Base-by-base conservation (phyloP, 768 basidiomycete genomes). In the Amanita subjunquillea region DNA sequence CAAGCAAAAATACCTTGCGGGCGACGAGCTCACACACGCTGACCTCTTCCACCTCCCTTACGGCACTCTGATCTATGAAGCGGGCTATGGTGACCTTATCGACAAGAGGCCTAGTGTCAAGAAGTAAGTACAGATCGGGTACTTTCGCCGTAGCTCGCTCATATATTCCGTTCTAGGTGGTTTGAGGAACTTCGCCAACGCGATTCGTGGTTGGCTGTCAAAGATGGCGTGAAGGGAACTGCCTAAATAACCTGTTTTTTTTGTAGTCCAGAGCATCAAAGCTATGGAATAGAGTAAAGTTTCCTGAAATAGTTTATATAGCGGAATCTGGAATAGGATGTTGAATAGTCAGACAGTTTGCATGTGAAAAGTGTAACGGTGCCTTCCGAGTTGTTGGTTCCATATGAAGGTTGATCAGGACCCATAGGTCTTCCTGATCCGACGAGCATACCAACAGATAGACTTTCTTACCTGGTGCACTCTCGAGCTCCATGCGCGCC, bases 11-110 rank as follows among this genome's bases (percentile, higher is more conserved):
- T 83, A 79, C 62, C 60, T 83, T 30, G 79, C 73, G 15, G 81
- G 81, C 0, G 68, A 83, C 58, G 78, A 63, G 10, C 17, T 84
- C 47, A 80, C 79, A 4, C 65, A 83, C 1, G 79, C 76, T 2
- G 83, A 84, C 58, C 67, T 84, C 8, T 75, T 74, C 62, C 80
- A 82, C 60, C 59, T 83, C 32, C 73, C 80, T 0, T 74, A 72
- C 48, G 66, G 59, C 0, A 23, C 48, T 2, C 4, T 60, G 44
- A 54, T 70, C 27, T 52, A 39, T n/a, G 12, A 8, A 1, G 54
- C 57, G 0, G 70, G 69, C 1, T 53, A 57, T 42, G 57, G 65
- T 12, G 54, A 69, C 9, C 54, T 78, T 20, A 60, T 48, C 13
- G 34, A 60, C 25, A 56, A 64, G 27, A 66, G 68, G 57, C 73